Evolutionary conservation across 441 rosid genomes (phyloP).

Genomic region (Adansonia gregorii): DNA sequence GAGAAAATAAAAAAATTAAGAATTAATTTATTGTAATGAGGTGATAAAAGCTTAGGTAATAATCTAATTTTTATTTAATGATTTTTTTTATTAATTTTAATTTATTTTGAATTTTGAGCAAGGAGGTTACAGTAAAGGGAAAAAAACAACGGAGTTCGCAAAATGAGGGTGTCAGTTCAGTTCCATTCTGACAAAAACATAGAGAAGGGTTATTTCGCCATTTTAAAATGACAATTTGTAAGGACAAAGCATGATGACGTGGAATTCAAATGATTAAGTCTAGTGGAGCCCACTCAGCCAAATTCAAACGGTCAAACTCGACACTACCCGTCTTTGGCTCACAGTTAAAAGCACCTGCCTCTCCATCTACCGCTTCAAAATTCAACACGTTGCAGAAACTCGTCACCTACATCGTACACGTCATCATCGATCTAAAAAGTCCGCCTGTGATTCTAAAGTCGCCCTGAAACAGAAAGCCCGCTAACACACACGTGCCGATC

Average conservation of each 20-base stretch:
- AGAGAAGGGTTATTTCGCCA: background rate
- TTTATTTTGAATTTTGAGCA: no score
- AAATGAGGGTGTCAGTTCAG: no score
- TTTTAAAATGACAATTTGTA: background rate
- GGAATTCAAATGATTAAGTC: background rate
- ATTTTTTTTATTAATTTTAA: no score
- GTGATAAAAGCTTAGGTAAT: no score
- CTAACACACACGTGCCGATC: slow-evolving; percentile 16
- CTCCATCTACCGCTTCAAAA: background rate
- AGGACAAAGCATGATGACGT: background rate
- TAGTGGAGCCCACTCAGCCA: slow-evolving; percentile 7
- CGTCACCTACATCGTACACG: background rate
- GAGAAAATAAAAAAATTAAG: no score
- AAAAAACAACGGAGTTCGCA: no score
- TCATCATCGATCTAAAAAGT: background rate
- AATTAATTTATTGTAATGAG: no score
- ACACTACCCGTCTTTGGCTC: background rate
- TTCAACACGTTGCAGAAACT: background rate
- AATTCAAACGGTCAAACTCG: background rate
- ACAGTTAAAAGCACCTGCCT: background rate
- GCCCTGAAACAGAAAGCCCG: slow-evolving; percentile 12
- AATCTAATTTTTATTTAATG: no score
- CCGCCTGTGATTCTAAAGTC: background rate
- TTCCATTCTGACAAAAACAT: background rate
- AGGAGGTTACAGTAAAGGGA: no score